These are phyloP conservation scores for Apiospora marii DNA, from an alignment of 2,329 filamentous ascomycete genomes.

Conservation along the genomic window DNA sequence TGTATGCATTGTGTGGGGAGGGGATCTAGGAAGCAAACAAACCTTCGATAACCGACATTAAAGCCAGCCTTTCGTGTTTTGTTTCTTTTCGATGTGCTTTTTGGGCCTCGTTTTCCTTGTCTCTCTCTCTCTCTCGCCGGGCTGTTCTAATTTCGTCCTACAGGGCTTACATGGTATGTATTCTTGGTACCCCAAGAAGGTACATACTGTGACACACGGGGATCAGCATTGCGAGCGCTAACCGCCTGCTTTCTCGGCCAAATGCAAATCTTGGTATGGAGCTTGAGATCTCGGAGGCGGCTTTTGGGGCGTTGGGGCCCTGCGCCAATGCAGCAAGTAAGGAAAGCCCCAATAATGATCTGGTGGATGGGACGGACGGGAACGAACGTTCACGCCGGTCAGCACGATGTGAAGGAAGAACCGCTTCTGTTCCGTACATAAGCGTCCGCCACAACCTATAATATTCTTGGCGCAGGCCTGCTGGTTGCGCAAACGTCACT, in stretches of 20 bases:
- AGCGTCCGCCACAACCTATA: neutral
- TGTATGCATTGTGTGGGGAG: no score
- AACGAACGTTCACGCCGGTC: neutral
- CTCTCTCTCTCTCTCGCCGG: neutral
- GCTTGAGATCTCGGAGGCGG: slow-evolving; percentile 10
- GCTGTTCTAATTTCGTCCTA: slow-evolving; percentile 2
- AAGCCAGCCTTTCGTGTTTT: no score
- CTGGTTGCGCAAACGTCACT: neutral
- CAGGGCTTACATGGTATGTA: neutral
- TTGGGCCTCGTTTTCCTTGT: neutral
- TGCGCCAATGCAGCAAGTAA: neutral
- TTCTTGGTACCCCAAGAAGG: neutral
- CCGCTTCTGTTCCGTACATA: neutral
- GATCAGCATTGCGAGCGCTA: slow-evolving; percentile 4
- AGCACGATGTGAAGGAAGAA: neutral
- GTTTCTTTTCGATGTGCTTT: neutral
- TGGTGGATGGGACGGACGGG: neutral
- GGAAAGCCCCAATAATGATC: no score
- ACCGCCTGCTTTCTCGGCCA: slow-evolving; percentile 12
- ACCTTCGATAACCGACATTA: no score
- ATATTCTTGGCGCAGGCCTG: neutral
- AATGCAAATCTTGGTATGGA: slow-evolving; percentile 20
- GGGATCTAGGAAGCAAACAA: no score
- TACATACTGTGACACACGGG: neutral
- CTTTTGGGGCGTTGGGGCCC: slow-evolving; percentile 12